Conservation (phyloP, 2,329 filamentous ascomycete genomes). For the Venturia oleaginea region DNA sequence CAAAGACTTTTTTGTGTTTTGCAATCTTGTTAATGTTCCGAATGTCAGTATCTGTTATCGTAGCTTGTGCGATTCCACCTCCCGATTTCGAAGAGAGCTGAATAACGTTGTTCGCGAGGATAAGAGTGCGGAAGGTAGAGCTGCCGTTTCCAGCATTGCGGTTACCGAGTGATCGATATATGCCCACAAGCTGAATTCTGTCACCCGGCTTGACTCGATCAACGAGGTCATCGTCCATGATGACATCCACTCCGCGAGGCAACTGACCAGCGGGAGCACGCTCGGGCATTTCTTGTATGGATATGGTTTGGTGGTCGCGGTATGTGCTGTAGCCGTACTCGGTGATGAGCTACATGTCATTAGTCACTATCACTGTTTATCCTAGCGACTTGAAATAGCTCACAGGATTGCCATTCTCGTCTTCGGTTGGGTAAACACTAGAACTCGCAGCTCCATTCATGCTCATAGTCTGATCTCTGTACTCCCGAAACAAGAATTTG, state of each 20-base stretch:
- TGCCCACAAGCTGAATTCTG: slow-evolving; percentile 91
- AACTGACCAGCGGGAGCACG: slow-evolving; percentile 90
- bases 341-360: slow-evolving; percentile 55
- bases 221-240: slow-evolving; percentile 92
- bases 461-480: slow-evolving; percentile 95
- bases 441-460: slow-evolving; percentile 75
- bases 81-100: slow-evolving; percentile 92
- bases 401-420: slow-evolving; percentile 80
- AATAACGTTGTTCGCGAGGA: slow-evolving; percentile 91
- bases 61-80: slow-evolving; percentile 82
- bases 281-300: slow-evolving; percentile 99
- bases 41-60: slow-evolving; percentile 93
- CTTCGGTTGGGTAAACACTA: slow-evolving; percentile 88
- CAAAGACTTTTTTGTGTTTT: slow-evolving; percentile 90
- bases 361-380: slow-evolving; percentile 5
- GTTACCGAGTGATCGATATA: slow-evolving; percentile 89
- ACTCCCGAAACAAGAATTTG: slow-evolving; percentile 81
- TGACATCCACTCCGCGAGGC: slow-evolving; percentile 89
- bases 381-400: slow-evolving; percentile 16
- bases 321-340: slow-evolving; percentile 96
- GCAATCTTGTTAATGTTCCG: slow-evolving; percentile 97
- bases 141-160: slow-evolving; percentile 68
- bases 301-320: slow-evolving; percentile 93
- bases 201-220: slow-evolving; percentile 93
- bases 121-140: slow-evolving; percentile 86